These are phyloP conservation scores for Calycina marina DNA, from an alignment of 2,329 filamentous ascomycete species.

Conservation along the genomic window DNA sequence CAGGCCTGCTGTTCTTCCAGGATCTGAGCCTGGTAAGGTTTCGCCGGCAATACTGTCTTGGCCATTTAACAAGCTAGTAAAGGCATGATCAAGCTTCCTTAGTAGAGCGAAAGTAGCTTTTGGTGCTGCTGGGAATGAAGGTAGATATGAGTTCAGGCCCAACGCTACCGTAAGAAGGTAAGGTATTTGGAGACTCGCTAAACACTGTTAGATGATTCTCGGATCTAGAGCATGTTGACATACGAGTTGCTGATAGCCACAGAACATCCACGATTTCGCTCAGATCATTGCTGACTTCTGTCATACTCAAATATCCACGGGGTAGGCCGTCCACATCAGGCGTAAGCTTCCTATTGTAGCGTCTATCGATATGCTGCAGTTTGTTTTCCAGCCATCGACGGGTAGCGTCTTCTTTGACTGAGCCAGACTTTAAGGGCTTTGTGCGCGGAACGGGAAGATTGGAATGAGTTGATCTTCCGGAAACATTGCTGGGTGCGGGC, in stretches of 20 bases:
- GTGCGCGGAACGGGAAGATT: constrained; percentile 40
- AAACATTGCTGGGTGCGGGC: constrained; percentile 37
- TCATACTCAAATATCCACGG: constrained; percentile 44
- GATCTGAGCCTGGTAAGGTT: constrained; percentile 55
- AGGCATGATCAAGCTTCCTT: constrained; percentile 69
- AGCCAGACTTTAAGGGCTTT: constrained; percentile 38
- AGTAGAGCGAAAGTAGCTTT: constrained; percentile 56
- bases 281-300: constrained; percentile 51
- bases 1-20: constrained; percentile 42
- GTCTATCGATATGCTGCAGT: constrained; percentile 37
- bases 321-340: constrained; percentile 34
- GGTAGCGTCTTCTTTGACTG: constrained; percentile 44
- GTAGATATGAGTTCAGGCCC: constrained; percentile 56
- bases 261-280: constrained; percentile 64
- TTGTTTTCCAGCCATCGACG: constrained; percentile 40
- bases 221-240: constrained; percentile 21
- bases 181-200: constrained; percentile 67
- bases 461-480: constrained; percentile 23
- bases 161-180: constrained; percentile 69
- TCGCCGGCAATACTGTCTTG: constrained; percentile 51
- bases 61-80: constrained; percentile 59
- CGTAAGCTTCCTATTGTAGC: constrained; percentile 45
- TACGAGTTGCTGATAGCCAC: constrained; percentile 80
- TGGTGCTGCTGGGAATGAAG: constrained; percentile 55
- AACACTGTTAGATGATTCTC: background rate